phyloP scores from a whole-genome alignment of 352 stramenopile species.

The Phytophthora constricta region DNA sequence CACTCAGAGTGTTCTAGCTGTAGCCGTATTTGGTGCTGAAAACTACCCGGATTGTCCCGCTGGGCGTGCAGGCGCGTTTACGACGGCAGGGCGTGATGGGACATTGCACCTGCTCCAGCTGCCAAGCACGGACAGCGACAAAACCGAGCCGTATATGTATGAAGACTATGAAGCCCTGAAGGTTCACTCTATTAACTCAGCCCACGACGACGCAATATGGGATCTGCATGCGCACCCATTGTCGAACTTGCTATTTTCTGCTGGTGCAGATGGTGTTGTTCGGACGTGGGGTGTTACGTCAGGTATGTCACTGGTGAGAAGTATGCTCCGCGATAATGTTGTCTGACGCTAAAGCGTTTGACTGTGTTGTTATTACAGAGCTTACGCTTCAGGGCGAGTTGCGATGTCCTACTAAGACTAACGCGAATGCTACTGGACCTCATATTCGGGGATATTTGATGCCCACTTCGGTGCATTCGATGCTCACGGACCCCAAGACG shows the following conservation, averaged over 20 bases:
- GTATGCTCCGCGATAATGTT: not conserved
- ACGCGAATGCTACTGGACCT: conserved; percentile 53
- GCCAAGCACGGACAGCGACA: conserved; percentile 62
- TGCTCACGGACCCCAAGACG: conserved; percentile 81
- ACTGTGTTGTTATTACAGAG: conserved; percentile 42
- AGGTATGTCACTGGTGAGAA: conserved; percentile 43
- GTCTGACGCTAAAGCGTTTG: not conserved
- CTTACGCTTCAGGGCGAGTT: conserved; percentile 80
- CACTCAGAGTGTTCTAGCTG: conserved; percentile 73
- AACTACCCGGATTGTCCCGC: conserved; percentile 66
- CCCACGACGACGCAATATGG: conserved; percentile 87
- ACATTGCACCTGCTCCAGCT: conserved; percentile 74
- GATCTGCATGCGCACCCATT: conserved; percentile 82
- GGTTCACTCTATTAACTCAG: conserved; percentile 69
- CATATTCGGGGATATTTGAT: conserved; percentile 61
- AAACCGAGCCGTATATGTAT: conserved; percentile 70
- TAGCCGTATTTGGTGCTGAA: conserved; percentile 78
- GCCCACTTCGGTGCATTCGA: conserved; percentile 74
- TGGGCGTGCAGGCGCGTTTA: conserved; percentile 66
- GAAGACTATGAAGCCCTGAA: conserved; percentile 80
- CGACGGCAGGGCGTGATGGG: conserved; percentile 79
- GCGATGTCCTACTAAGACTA: conserved; percentile 58
- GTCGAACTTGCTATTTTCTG: conserved; percentile 85
- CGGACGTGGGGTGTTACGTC: conserved; percentile 79
- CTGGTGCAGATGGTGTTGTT: conserved; percentile 79